Evolutionary conservation across 352 stramenopile genomes (phyloP), one percentile per base, ranked within the genome.

Genomic region (Globisporangium megalacanthum): DNA sequence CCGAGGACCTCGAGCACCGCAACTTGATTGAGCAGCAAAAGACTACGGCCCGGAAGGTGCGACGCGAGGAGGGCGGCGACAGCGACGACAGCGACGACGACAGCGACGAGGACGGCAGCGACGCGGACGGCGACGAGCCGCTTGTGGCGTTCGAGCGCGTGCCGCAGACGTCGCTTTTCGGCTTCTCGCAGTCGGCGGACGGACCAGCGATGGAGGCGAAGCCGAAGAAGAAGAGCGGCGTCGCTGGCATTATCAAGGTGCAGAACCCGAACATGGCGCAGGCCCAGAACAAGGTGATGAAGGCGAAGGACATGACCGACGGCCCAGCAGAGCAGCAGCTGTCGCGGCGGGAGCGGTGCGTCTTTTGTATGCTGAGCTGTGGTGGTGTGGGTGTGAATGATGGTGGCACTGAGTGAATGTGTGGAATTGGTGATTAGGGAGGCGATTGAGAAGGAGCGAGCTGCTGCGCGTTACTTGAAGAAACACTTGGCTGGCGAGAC

Each of bases 401-500:
- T 29, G 2, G 31, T 22, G 15, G 29, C 56, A 20, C 52, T 4
- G 25, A 31, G 14, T 49, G 11, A 39, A 10, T 49, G 20, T 53
- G 14, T 35, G 8, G 29, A 13, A 8, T 8, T 39, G 35, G 10
- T 39, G 2, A 14, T 11, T 25, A 83, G 73, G 25, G 86, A 96
- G 66, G 80, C 85, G 37, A 80, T 96, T 19, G 86, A 96, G 68
- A 93, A 94, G 74, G 83, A 94, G 60, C 72, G 68, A 0, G 69
- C 80, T 15, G 70, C 76, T 5, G 80, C 81, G 4, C 74, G 75
- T 25, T 96, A 96, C 69, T 29, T 90, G 65, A 92, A 93, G 75
- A 85, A 86, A 49, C 83, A 94, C 66, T 64, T 94, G 61, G 86
- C 83, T 41, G 85, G 85, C 13, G 80, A 94, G 65, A 96, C 86